Conservation (phyloP, 1,284 basidiomycete genomes). For the Hortiboletus rubellus region DNA sequence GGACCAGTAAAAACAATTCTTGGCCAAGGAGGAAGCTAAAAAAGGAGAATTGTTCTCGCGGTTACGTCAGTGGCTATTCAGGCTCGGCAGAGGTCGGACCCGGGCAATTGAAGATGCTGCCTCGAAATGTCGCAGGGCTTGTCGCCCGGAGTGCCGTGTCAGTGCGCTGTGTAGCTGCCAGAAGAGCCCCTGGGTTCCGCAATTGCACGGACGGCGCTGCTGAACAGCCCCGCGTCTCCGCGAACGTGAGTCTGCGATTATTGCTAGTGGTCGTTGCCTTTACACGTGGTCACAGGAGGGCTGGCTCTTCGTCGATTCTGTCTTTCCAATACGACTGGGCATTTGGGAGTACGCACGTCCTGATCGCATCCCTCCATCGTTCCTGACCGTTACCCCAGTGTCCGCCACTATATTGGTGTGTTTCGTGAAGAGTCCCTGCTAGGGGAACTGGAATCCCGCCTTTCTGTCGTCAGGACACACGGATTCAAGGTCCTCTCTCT, state of each 20-base stretch:
- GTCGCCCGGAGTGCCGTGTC: neutral
- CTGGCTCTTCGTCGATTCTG: conserved; percentile 55
- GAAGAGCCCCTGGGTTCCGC: neutral
- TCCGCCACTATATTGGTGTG: conserved; percentile 61
- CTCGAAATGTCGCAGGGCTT: conserved; percentile 10
- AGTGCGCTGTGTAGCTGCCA: conserved; percentile 2
- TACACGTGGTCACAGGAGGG: conserved; percentile 34
- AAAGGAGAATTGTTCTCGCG: conserved; percentile 21
- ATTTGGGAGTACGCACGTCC: conserved; percentile 49
- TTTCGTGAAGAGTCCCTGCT: conserved; percentile 58
- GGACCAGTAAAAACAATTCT: conserved; percentile 25
- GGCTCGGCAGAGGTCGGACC: neutral
- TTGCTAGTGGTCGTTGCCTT: conserved; percentile 10
- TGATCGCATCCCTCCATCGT: neutral
- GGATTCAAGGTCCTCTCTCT: conserved; percentile 59
- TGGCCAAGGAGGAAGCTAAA: conserved; percentile 6
- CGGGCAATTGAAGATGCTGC: conserved; percentile 17
- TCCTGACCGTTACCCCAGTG: conserved; percentile 37
- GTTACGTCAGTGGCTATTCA: neutral
- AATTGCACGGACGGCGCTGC: conserved; percentile 11
- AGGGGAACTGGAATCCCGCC: conserved; percentile 44
- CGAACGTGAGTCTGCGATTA: conserved; percentile 22
- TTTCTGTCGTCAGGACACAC: conserved; percentile 53
- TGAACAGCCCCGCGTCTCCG: neutral
- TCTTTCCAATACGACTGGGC: conserved; percentile 55